Conservation (phyloP, 352 stramenopile species). For the Phytophthora sp. region DNA sequence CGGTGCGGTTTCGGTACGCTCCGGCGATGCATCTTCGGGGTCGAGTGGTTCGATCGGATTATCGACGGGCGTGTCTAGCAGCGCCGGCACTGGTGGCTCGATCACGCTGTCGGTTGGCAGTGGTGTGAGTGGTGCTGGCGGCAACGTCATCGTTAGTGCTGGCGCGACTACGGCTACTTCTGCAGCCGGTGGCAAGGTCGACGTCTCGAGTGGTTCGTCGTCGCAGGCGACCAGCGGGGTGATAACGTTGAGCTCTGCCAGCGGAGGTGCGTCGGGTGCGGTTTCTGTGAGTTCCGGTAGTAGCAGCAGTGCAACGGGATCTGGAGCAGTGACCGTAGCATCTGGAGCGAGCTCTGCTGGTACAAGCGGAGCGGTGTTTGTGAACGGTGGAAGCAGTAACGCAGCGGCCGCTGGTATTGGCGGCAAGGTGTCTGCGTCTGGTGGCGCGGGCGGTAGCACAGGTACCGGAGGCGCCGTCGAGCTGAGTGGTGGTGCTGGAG, state of each 20-base stretch:
- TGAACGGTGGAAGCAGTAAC: constrained; percentile 15
- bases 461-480: constrained; percentile 13
- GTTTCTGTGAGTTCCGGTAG: too few species aligned
- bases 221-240: too few species aligned
- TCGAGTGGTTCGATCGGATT: background rate
- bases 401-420: background rate
- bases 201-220: too few species aligned
- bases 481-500: constrained; percentile 7
- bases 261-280: too few species aligned
- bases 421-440: background rate
- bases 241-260: too few species aligned
- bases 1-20: constrained; percentile 20
- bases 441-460: constrained; percentile 32
- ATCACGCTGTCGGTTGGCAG: background rate
- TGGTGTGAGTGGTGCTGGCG: background rate
- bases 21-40: constrained; percentile 11
- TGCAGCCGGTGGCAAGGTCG: too few species aligned
- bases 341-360: background rate
- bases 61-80: background rate
- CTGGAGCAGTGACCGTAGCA: background rate
- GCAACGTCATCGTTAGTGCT: constrained; percentile 34
- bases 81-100: background rate
- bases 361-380: constrained; percentile 7
- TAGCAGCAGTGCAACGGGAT: constrained; percentile 6
- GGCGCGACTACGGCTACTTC: too few species aligned